Percentiles rank a stretch among this genome's conserved stretches.
These are phyloP conservation scores for Suillus ampliporus DNA, from an alignment of 768 basidiomycete genomes.

Conservation along the genomic window DNA sequence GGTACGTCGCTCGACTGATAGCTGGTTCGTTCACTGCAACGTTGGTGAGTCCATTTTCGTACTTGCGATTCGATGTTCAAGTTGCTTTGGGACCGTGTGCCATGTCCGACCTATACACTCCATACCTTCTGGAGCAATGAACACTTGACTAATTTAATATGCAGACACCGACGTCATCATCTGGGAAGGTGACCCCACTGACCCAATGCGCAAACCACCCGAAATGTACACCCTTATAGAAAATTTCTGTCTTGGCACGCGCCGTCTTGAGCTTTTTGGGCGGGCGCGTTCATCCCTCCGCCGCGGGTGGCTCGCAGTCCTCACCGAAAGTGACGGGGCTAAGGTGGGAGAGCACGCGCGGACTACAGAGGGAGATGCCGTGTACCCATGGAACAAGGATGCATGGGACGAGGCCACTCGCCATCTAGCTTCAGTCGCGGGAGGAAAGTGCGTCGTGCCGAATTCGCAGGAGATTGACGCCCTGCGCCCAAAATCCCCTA, in stretches of 20 bases:
- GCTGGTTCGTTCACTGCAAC: slow-evolving; percentile 98
- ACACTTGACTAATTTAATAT: slow-evolving; percentile 1
- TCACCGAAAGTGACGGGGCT: slow-evolving; percentile 66
- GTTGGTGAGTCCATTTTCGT: slow-evolving; percentile 65
- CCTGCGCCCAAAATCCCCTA: slow-evolving; percentile 85
- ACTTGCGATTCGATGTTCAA: slow-evolving; percentile 8
- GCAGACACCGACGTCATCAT: slow-evolving; percentile 95
- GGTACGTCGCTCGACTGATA: slow-evolving; percentile 91
- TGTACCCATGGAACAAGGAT: slow-evolving; percentile 61
- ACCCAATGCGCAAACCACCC: slow-evolving; percentile 88
- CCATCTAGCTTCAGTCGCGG: slow-evolving; percentile 50
- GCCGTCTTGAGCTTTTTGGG: slow-evolving; percentile 91
- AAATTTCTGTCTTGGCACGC: slow-evolving; percentile 94
- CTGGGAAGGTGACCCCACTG: slow-evolving; percentile 90
- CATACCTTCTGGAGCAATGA: not conserved
- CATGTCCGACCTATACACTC: slow-evolving; percentile 7
- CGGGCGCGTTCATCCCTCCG: slow-evolving; percentile 69
- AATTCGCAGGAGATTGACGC: slow-evolving; percentile 82
- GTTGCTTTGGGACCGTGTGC: not conserved
- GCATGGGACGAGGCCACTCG: slow-evolving; percentile 69
- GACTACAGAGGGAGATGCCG: slow-evolving; percentile 26
- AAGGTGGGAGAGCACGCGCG: slow-evolving; percentile 46
- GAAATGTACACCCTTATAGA: slow-evolving; percentile 97
- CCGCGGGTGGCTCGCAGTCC: slow-evolving; percentile 91
- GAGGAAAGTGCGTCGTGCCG: slow-evolving; percentile 68